phyloP scores from a whole-genome alignment of 139 green algal genomes.

The Haematococcus lacustris region DNA sequence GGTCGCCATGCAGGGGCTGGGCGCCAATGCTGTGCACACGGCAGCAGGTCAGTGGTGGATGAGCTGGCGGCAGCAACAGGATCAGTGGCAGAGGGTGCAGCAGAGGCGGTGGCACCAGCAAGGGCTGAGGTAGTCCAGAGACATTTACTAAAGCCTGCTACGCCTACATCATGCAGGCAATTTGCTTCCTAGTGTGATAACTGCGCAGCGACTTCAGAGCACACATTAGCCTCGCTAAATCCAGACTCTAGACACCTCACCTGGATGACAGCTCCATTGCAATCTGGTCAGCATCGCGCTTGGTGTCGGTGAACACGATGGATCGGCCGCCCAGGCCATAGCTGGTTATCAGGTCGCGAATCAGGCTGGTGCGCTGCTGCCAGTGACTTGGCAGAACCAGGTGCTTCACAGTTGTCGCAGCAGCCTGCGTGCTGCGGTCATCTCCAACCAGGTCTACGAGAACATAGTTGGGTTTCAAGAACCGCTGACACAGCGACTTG shows the following conservation, averaged over 20 bases:
- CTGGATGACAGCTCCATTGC: conserved; percentile 46
- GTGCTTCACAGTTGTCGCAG: conserved; percentile 72
- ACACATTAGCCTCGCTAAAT: too few species aligned
- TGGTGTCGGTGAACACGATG: conserved; percentile 97
- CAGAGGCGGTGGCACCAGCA: too few species aligned
- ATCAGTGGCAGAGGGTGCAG: background rate
- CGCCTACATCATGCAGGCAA: too few species aligned
- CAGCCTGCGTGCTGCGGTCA: conserved; percentile 77
- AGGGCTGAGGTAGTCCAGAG: too few species aligned
- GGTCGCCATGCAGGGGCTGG: conserved; percentile 87
- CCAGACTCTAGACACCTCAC: too few species aligned
- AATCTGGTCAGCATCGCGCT: conserved; percentile 87
- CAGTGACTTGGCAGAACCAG: conserved; percentile 88
- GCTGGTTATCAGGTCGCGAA: conserved; percentile 73
- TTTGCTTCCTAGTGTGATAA: too few species aligned
- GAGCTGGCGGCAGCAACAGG: background rate
- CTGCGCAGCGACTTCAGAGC: too few species aligned
- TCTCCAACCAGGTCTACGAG: conserved; percentile 88
- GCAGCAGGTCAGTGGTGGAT: background rate
- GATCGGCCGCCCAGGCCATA: conserved; percentile 72
- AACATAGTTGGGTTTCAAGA: conserved; percentile 64
- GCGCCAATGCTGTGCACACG: conserved; percentile 13
- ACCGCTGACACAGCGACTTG: conserved; percentile 77
- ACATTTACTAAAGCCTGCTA: too few species aligned
- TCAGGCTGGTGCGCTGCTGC: conserved; percentile 56